A percentile compares a stretch with the other conserved stretches of the same genome.
These are phyloP conservation scores for Fraxinus dipetala DNA, from an alignment of 305 asterid species.

Conservation along the genomic window DNA sequence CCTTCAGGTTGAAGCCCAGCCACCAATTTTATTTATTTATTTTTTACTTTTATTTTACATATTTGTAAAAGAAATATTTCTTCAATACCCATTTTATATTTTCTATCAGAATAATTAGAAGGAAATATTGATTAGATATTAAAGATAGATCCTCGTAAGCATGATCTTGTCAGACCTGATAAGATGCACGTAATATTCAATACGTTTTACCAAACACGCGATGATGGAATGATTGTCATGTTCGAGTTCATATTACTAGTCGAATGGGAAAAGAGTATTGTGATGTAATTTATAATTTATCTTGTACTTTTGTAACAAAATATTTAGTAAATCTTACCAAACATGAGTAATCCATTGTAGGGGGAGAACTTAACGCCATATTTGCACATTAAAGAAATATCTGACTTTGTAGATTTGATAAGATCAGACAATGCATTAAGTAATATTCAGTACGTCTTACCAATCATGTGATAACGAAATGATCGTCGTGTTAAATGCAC, in stretches of 20 bases:
- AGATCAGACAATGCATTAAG: background rate
- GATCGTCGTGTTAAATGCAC: background rate
- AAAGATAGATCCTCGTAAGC: background rate
- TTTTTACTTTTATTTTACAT: background rate
- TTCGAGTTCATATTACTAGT: too few relatives aligned
- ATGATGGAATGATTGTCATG: too few relatives aligned
- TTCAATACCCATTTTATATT: background rate
- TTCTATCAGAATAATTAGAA: background rate
- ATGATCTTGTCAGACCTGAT: background rate
- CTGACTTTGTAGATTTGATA: too few relatives aligned
- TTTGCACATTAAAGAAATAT: too few relatives aligned
- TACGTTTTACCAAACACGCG: too few relatives aligned
- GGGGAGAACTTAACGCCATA: too few relatives aligned
- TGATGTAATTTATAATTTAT: too few relatives aligned
- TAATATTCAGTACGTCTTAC: background rate
- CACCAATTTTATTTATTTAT: too few relatives aligned
- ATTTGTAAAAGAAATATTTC: background rate
- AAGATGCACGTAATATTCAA: background rate
- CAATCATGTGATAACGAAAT: background rate
- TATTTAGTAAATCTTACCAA: too few relatives aligned
- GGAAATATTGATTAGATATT: background rate
- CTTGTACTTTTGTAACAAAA: too few relatives aligned
- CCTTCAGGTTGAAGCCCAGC: background rate
- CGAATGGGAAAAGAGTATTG: too few relatives aligned
- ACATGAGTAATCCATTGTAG: too few relatives aligned